phyloP scores from a whole-genome alignment of 805 yeast species.

The Nakazawaea holstii region DNA sequence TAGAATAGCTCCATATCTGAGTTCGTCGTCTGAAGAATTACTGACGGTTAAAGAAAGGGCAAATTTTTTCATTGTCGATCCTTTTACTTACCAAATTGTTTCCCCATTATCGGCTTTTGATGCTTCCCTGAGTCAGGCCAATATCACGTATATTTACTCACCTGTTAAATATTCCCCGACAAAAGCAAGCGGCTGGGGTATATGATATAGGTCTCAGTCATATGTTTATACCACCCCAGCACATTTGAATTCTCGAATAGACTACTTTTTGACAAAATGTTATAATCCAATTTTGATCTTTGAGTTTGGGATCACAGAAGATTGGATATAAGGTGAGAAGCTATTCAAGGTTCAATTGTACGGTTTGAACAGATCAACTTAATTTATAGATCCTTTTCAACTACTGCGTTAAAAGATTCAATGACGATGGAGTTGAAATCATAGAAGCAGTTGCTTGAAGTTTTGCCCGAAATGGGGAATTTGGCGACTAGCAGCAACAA shows the following conservation, averaged over 20 bases:
- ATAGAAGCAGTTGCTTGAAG: conserved; percentile 29
- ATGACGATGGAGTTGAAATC: conserved; percentile 23
- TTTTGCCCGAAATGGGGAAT: conserved; percentile 28
- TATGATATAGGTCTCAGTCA: conserved; percentile 20
- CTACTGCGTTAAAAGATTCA: conserved; percentile 21
- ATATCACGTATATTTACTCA: conserved; percentile 18
- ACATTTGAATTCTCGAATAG: conserved; percentile 22
- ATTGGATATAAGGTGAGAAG: conserved; percentile 25
- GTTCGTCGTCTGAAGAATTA: conserved; percentile 23
- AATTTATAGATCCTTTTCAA: conserved; percentile 24
- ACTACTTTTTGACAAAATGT: conserved; percentile 21
- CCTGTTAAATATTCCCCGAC: conserved; percentile 20
- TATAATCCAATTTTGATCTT: conserved; percentile 23
- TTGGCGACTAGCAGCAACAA: conserved; percentile 21
- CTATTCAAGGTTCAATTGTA: conserved; percentile 20
- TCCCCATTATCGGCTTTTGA: conserved; percentile 16
- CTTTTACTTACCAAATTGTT: conserved; percentile 23
- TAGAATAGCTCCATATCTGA: conserved; percentile 12
- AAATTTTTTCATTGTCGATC: conserved; percentile 30
- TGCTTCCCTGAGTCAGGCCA: conserved; percentile 19
- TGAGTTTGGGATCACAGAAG: conserved; percentile 30
- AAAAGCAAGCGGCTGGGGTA: conserved; percentile 18
- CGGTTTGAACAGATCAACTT: conserved; percentile 25
- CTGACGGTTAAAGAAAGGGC: conserved; percentile 18
- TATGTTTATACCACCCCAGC: conserved; percentile 21